A percentile compares a stretch with the other conserved stretches of the same genome.
Conservation (phyloP, 2,329 filamentous ascomycete genomes). For the Exophiala alcalophila region DNA sequence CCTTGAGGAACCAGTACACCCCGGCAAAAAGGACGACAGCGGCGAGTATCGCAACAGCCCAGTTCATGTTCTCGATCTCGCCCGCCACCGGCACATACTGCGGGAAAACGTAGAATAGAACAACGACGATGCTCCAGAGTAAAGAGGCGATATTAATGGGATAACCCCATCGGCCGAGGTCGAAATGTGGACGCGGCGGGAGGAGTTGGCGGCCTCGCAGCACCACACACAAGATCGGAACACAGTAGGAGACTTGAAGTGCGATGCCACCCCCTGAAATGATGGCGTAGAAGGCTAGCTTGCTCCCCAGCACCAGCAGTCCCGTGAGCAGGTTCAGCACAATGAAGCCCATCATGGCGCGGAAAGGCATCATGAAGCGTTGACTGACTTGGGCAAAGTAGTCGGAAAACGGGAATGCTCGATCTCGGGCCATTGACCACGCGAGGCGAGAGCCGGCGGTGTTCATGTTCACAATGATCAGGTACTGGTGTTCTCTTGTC, state of each 20-base stretch:
- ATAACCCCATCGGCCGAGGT: slow-evolving; percentile 25
- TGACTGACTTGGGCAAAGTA: slow-evolving; percentile 55
- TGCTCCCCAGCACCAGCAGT: slow-evolving; percentile 22
- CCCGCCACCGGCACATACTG: slow-evolving; percentile 25
- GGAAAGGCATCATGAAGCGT: slow-evolving; percentile 55
- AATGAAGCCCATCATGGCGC: slow-evolving; percentile 22
- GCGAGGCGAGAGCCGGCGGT: slow-evolving; percentile 23
- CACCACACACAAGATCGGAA: slow-evolving; percentile 24
- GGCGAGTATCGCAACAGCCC: slow-evolving; percentile 25
- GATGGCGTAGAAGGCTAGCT: slow-evolving; percentile 25
- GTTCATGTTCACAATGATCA: slow-evolving; percentile 27
- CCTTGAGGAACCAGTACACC: slow-evolving; percentile 24
- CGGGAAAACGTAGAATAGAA: slow-evolving; percentile 25
- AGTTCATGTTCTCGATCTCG: slow-evolving; percentile 27
- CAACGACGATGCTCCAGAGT: slow-evolving; percentile 21
- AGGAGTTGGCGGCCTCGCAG: slow-evolving; percentile 21
- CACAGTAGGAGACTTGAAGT: slow-evolving; percentile 24
- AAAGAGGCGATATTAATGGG: slow-evolving; percentile 22
- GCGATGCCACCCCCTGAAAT: slow-evolving; percentile 25
- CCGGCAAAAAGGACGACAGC: slow-evolving; percentile 21
- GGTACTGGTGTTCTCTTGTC: slow-evolving; percentile 17
- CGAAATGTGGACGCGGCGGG: slow-evolving; percentile 24
- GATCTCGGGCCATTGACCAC: slow-evolving; percentile 51
- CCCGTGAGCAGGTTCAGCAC: slow-evolving; percentile 23
- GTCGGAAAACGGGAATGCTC: slow-evolving; percentile 56